A percentile compares a stretch with the other conserved stretches of the same genome.
Conservation (phyloP, 2,329 filamentous ascomycete species). For the Plectosphaerella plurivora region DNA sequence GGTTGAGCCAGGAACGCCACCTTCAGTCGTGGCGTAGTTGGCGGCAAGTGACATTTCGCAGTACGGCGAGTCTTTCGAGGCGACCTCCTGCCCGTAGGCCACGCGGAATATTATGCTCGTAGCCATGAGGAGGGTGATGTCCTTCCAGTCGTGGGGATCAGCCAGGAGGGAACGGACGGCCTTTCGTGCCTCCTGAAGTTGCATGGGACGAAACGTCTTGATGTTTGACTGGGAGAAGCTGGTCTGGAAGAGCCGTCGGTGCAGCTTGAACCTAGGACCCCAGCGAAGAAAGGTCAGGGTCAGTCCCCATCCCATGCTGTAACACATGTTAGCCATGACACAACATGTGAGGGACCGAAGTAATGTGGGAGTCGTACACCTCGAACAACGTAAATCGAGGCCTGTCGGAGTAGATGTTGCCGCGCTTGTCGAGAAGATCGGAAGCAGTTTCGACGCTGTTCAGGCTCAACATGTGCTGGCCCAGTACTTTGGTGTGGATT, state of each 20-base stretch:
- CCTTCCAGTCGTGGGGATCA: conserved; percentile 14
- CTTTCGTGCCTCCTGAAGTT: conserved; percentile 22
- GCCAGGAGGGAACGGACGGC: conserved; percentile 18
- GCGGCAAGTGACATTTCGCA: conserved; percentile 16
- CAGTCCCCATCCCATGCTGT: conserved; percentile 37
- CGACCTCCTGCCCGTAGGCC: conserved; percentile 17
- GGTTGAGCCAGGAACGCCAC: conserved; percentile 25
- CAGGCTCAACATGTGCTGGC: conserved; percentile 32
- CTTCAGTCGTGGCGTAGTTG: conserved; percentile 20
- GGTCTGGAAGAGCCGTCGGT: conserved; percentile 37
- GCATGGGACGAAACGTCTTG: conserved; percentile 25
- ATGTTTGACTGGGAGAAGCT: conserved; percentile 35
- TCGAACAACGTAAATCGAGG: conserved; percentile 39
- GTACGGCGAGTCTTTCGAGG: conserved; percentile 16
- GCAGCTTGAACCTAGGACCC: conserved; percentile 35
- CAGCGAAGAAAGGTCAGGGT: conserved; percentile 40
- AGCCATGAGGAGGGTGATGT: conserved; percentile 16
- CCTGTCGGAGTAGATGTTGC: conserved; percentile 37
- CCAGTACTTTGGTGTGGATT: conserved; percentile 23
- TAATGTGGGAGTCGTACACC: conserved; percentile 12
- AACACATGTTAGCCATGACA: not conserved
- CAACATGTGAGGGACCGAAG: not conserved
- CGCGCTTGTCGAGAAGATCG: conserved; percentile 40
- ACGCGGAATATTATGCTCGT: conserved; percentile 20
- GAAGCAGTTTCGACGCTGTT: conserved; percentile 35